Evolutionary conservation across 495 filamentous ascomycete species (phyloP).

Genomic region (Penicillium pancosmium): DNA sequence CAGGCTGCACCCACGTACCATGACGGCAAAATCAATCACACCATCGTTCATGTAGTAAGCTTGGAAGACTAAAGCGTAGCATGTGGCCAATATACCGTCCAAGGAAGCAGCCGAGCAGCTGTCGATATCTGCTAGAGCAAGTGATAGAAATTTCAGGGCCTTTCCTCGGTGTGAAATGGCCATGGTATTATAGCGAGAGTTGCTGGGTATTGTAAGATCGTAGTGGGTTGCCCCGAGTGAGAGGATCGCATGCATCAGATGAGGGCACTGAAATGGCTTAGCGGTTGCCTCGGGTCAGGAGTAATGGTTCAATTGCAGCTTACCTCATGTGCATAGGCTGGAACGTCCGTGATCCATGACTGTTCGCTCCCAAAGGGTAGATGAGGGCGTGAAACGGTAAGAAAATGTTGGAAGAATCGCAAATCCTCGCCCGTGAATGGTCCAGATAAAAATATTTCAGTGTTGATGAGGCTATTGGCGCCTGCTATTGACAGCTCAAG

Average conservation of each 20-base stretch:
- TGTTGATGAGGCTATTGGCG: not conserved
- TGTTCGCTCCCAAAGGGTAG: not conserved
- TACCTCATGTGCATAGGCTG: not conserved
- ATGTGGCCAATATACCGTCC: not conserved
- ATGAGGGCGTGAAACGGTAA: not conserved
- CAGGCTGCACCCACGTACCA: not conserved
- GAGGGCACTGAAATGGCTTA: not conserved
- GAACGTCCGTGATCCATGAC: not conserved
- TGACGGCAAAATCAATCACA: not conserved
- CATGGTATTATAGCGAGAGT: not conserved
- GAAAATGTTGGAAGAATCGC: not conserved
- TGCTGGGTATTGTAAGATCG: not conserved
- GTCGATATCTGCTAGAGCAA: not conserved
- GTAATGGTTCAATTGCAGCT: not conserved
- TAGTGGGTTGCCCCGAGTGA: not conserved
- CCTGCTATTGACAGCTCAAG: not conserved
- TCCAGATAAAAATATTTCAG: not conserved
- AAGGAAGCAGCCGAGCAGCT: not conserved
- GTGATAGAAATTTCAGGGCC: not conserved
- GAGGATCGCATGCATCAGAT: not conserved
- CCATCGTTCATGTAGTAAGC: not conserved
- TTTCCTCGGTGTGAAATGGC: not conserved
- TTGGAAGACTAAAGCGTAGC: not conserved
- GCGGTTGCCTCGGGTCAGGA: not conserved
- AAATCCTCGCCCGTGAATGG: not conserved